These are phyloP conservation scores for Torulaspora quercuum DNA, from an alignment of 805 yeast species.

Conservation along the genomic window DNA sequence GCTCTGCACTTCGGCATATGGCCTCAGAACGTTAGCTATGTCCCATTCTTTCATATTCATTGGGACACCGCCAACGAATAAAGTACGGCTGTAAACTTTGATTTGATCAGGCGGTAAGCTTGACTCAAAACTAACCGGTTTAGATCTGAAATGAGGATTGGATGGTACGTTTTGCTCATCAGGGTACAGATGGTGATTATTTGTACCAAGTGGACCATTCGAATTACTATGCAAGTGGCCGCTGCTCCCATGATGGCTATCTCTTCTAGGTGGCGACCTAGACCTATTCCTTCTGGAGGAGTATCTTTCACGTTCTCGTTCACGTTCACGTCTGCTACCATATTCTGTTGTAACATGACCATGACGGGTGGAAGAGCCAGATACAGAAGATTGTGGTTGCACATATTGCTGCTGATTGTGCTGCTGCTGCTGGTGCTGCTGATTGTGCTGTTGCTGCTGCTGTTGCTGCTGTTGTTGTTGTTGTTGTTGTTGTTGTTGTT, in stretches of 20 bases:
- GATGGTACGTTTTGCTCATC: conserved; percentile 67
- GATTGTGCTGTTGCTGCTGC: conserved; percentile 7
- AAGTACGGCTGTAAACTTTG: conserved; percentile 82
- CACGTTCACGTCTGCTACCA: conserved; percentile 37
- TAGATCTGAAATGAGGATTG: conserved; percentile 73
- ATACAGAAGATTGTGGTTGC: conserved; percentile 11
- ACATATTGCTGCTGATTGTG: conserved; percentile 7
- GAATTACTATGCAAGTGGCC: conserved; percentile 11
- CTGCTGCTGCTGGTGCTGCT: conserved; percentile 13
- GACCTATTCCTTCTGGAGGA: conserved; percentile 48
- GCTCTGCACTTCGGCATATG: conserved; percentile 88
- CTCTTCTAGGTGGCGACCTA: conserved; percentile 43
- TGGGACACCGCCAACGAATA: conserved; percentile 93
- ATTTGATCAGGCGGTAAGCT: conserved; percentile 72
- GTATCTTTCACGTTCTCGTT: conserved; percentile 24
- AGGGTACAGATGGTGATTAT: conserved; percentile 36
- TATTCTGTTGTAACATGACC: conserved; percentile 30
- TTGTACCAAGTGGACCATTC: conserved; percentile 22
- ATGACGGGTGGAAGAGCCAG: conserved; percentile 7
- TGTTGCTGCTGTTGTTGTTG: conserved; percentile 14
- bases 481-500: conserved; percentile 9
- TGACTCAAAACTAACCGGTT: conserved; percentile 65
- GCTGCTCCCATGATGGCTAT: conserved; percentile 7
- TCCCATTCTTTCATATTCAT: conserved; percentile 72
- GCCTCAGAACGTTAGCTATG: conserved; percentile 66